Evolutionary conservation across 169 alveolate species (phyloP).

Genomic region (Plasmodium gonderi): DNA sequence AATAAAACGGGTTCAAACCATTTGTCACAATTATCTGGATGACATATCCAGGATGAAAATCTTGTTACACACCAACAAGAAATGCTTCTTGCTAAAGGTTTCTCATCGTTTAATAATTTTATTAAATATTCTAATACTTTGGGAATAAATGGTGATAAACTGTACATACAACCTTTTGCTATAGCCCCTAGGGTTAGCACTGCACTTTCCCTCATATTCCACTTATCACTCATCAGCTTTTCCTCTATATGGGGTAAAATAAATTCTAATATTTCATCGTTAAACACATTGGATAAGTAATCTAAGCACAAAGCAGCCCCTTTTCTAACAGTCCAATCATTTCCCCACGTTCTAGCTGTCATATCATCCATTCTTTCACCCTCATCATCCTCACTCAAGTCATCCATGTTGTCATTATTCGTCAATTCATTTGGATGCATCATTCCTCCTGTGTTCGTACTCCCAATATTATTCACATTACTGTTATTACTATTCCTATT

Average conservation of each 20-base stretch:
- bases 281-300: slow-evolving; percentile 81
- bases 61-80: slow-evolving; percentile 93
- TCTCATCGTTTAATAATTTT: slow-evolving; percentile 81
- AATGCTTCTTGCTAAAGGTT: slow-evolving; percentile 92
- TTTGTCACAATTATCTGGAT: slow-evolving; percentile 75
- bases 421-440: neutral
- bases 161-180: slow-evolving; percentile 89
- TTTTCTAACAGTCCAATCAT: slow-evolving; percentile 92
- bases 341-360: slow-evolving; percentile 90
- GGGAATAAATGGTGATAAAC: slow-evolving; percentile 88
- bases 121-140: slow-evolving; percentile 86
- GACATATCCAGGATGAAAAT: slow-evolving; percentile 88
- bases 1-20: slow-evolving; percentile 77
- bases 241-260: slow-evolving; percentile 86
- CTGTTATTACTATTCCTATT: neutral
- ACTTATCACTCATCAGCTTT: slow-evolving; percentile 85
- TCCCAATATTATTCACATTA: slow-evolving; percentile 4
- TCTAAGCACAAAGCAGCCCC: slow-evolving; percentile 89
- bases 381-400: neutral
- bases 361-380: slow-evolving; percentile 82
- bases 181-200: slow-evolving; percentile 93
- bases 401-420: neutral
- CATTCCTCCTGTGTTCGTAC: neutral
- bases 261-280: slow-evolving; percentile 82
- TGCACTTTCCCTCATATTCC: slow-evolving; percentile 92